Base-by-base conservation (phyloP, 2,329 filamentous ascomycete species). In the Colletotrichum truncatum region DNA sequence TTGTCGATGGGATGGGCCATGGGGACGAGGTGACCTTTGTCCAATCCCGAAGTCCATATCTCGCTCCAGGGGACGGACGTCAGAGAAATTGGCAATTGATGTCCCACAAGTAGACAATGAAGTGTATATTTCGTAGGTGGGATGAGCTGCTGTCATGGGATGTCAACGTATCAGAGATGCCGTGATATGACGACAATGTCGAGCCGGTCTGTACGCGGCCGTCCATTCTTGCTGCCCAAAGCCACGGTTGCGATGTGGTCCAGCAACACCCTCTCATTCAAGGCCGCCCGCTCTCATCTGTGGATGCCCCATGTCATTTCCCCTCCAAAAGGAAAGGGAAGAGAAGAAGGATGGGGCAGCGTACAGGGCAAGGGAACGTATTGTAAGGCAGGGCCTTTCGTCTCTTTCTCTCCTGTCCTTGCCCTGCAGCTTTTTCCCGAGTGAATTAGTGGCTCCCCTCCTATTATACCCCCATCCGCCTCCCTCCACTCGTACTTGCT, bases 101-200 rank as follows among this genome's bases (percentile, higher is more conserved):
- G n/a, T n/a, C n/a, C n/a, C n/a, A n/a, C n/a, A n/a, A n/a, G n/a
- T n/a, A n/a, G n/a, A n/a, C n/a, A n/a, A n/a, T n/a, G n/a, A n/a
- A n/a, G n/a, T n/a, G n/a, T n/a, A n/a, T 28, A 55, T 45, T 43
- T 55, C 14, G 52, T 46, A 38, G 43, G 25, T 49, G 43, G 34
- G 56, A 43, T 34, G 49, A 25, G 43, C 51, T 62, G 34, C 57
- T 43, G 28, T 41, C 43, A 49, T 51, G 43, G 21, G 49, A 55
- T 43, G 57, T 49, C 57, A 30, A 32, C 43, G 57, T 65, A 45
- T 48, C 49, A 51, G 36, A 55, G 57, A 49, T 55, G 57, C 49
- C 30, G 51, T 49, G 57, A 56, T 65, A 65, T 65, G 62, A 65
- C 62, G 62, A 62, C 62, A 62, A 55, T 32, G 43, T 54, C 62